Evolutionary conservation across 306 rosid species (phyloP).

Genomic region (Vicia sativa): DNA sequence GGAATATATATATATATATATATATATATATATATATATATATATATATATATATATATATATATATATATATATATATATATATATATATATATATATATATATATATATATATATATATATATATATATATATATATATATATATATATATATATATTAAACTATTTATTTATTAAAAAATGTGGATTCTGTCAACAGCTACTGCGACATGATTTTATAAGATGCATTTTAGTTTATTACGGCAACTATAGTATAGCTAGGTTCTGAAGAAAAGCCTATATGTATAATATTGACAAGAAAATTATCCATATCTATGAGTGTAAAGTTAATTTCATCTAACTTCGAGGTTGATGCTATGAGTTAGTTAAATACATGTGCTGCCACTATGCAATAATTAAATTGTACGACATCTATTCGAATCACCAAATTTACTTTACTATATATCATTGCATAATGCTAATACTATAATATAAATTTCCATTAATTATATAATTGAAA

Average conservation of each 20-base stretch:
- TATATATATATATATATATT: too few relatives aligned
- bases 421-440: slow-evolving; percentile 17
- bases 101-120: too few relatives aligned
- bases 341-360: slow-evolving; percentile 60
- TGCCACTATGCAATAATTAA: slow-evolving; percentile 18
- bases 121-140: too few relatives aligned
- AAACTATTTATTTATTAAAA: too few relatives aligned
- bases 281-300: slow-evolving; percentile 8
- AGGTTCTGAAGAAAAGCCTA: neutral
- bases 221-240: neutral
- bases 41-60: too few relatives aligned
- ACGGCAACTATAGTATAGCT: slow-evolving; percentile 7
- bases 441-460: slow-evolving; percentile 1
- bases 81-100: too few relatives aligned
- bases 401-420: slow-evolving; percentile 30
- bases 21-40: too few relatives aligned
- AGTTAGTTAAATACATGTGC: slow-evolving; percentile 43
- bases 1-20: slow-evolving; percentile 28
- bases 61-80: too few relatives aligned
- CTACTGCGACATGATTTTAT: neutral
- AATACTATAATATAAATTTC: neutral
- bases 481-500: neutral
- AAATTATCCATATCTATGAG: slow-evolving; percentile 36
- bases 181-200: neutral
- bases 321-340: slow-evolving; percentile 42